Base-by-base conservation (phyloP, 352 stramenopile species). In the Globisporangium apiculatum region DNA sequence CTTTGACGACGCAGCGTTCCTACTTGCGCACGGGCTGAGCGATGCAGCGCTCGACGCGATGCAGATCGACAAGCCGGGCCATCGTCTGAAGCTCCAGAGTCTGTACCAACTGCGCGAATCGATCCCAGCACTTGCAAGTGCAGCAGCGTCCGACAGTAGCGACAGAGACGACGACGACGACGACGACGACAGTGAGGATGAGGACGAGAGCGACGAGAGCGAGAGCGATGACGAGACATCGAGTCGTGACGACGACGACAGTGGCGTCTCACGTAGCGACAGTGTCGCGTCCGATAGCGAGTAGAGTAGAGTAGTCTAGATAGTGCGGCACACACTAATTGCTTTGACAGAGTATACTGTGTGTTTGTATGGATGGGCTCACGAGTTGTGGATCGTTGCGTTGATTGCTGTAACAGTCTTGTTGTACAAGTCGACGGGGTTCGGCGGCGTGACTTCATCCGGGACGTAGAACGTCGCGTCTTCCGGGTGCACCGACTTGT, bases 381-480 rank as follows among this genome's bases (percentile, higher is more conserved):
- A 62, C 56, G 46, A 66, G 5, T 62, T 79, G 61, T 64, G 72
- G 12, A 80, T 47, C 45, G 76, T 84, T 37, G 58, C 69, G 62
- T 89, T 87, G 42, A 91, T 73, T 43, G 76, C 77, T 46, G 68
- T 52, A 48, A 89, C 71, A 3, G 81, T 89, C 48, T 78, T 86
- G 73, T 91, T 91, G 65, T 94, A 94, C 15, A 89, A 61, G 38
- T 50, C 64, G 15, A 76, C 79, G 31, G 83, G 83, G 56, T 92
- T 84, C 12, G 85, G 85, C 9, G 83, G 83, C 55, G 82, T 90
- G 61, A 93, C 78, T 70, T 92, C 83, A 52, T 93, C 85, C 3
- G 85, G 83, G 42, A 93, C 78, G 69, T 91, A 90, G 54, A 95
- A 92, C 35, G 81, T 93, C 41, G 54, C 80, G 67, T 91, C 72